These are phyloP conservation scores for Salix koriyanagi DNA, from an alignment of 345 rosid genomes.

Conservation along the genomic window DNA sequence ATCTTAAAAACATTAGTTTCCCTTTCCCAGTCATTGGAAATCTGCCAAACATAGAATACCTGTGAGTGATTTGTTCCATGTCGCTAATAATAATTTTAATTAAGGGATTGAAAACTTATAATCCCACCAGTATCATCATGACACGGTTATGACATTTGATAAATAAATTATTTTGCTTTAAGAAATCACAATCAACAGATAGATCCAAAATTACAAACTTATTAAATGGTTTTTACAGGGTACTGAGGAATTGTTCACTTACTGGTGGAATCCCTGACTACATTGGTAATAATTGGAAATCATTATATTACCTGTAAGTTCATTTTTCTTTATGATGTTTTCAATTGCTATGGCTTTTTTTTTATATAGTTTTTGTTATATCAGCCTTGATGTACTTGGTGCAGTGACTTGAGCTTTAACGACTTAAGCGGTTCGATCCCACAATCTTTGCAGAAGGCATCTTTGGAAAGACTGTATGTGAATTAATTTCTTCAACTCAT, in stretches of 20 bases:
- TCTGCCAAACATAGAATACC: accelerated
- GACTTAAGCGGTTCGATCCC: slow-evolving; percentile 6
- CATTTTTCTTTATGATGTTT: background rate
- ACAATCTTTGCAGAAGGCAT: background rate
- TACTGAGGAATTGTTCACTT: slow-evolving; percentile 16
- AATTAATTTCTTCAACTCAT: background rate
- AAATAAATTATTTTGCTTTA: too few relatives aligned
- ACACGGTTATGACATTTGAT: background rate
- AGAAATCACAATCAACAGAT: too few relatives aligned
- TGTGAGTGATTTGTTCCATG: too few relatives aligned
- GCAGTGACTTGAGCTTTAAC: background rate
- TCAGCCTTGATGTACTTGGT: background rate
- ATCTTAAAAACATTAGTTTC: background rate
- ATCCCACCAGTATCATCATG: too few relatives aligned
- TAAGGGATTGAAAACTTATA: too few relatives aligned
- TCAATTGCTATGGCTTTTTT: background rate
- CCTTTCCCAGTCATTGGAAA: too few relatives aligned
- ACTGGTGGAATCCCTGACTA: background rate
- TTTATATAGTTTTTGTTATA: too few relatives aligned
- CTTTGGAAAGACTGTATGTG: background rate
- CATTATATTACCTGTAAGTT: background rate
- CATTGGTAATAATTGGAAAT: background rate
- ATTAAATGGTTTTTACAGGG: slow-evolving; percentile 4
- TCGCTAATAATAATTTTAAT: too few relatives aligned
- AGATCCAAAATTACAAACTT: background rate